Percentiles rank a stretch among this genome's conserved stretches.
Evolutionary conservation across 108 stramenopile genomes (phyloP).

Genomic region (Pseudonitzschia delicatissima): DNA sequence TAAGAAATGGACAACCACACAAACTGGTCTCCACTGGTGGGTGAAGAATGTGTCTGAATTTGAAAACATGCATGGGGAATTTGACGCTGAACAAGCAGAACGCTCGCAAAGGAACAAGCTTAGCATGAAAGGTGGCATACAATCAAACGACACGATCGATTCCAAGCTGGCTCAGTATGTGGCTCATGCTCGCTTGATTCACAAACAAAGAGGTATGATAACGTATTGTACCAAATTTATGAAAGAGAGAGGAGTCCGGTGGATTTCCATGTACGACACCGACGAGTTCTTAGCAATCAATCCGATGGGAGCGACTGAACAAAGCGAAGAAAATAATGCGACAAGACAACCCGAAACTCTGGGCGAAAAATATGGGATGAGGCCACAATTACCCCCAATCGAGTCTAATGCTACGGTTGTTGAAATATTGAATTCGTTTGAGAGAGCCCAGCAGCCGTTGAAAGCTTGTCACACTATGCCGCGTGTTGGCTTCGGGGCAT

Average conservation of each 20-base stretch:
- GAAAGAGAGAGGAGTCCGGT: constrained; percentile 15
- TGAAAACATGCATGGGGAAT: constrained; percentile 4
- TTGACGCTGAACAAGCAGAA: not conserved
- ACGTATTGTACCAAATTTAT: constrained; percentile 24
- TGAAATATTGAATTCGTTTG: constrained; percentile 12
- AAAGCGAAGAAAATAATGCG: not conserved
- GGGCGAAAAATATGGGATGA: not conserved
- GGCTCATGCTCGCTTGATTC: constrained; percentile 18
- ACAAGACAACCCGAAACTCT: not conserved
- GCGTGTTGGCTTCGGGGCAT: constrained; percentile 29
- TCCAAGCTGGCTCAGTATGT: not conserved
- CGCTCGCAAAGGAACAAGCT: not conserved
- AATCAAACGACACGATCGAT: not conserved
- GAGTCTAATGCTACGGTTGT: constrained; percentile 14
- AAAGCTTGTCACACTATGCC: constrained; percentile 30
- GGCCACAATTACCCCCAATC: not conserved
- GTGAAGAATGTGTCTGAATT: constrained; percentile 17
- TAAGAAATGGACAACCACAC: constrained; percentile 15
- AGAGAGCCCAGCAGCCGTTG: not conserved
- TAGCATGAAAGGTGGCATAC: not conserved
- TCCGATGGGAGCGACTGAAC: not conserved
- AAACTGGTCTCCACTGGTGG: constrained; percentile 14
- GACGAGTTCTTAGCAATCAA: constrained; percentile 55
- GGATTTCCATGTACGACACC: constrained; percentile 41
- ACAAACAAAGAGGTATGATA: constrained; percentile 17